Evolutionary conservation across 2,329 filamentous ascomycete genomes (phyloP), one percentile per base, ranked within the genome.

Genomic region (Colletotrichum truncatum): DNA sequence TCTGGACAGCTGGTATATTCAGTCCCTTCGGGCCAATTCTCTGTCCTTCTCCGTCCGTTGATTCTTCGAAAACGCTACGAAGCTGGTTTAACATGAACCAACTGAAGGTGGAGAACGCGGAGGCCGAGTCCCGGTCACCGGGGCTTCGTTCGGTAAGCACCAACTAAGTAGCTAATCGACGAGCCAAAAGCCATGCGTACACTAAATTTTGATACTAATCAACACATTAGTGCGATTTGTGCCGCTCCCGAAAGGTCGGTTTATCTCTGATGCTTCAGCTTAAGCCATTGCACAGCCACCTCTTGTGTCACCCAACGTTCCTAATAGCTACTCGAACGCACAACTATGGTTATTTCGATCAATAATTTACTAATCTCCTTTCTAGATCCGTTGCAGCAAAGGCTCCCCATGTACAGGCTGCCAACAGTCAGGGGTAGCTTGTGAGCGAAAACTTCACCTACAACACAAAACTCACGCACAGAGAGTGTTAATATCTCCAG

Each of bases 401-500:
- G 11, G 4, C 4, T 25, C 30, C 6, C 49, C 51, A 9, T 62
- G 51, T n/a, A n/a, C 16, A 9, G 56, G 26, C 32, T 56, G 58
- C 25, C 11, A 32, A 12, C 18, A 30, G 11, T 28, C 51, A 4
- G 21, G 14, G 18, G 25, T 45, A 10, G 10, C 26, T 6, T 62
- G 49, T 26, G 41, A 62, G 18, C 58, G 58, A 4, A 56, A 56
- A 4, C 16, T 26, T 1, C 39, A 30, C 7, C 23, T 18, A 21
- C 46, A 28, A 32, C 39, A 54, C 16, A 48, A 34, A n/a, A 6
- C 39, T 10, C 23, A 46, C 12, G 16, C 41, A 7, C 58, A 56
- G 10, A 38, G 58, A 4, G 51, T 62, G 23, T 41, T 56, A 1
- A 62, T 62, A 8, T 62, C 58, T 6, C 39, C 49, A 14, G 58